Evolutionary conservation across 495 filamentous ascomycete species (phyloP), one percentile per base, ranked within the genome.

Genomic region (Chaetomium cochliodes): DNA sequence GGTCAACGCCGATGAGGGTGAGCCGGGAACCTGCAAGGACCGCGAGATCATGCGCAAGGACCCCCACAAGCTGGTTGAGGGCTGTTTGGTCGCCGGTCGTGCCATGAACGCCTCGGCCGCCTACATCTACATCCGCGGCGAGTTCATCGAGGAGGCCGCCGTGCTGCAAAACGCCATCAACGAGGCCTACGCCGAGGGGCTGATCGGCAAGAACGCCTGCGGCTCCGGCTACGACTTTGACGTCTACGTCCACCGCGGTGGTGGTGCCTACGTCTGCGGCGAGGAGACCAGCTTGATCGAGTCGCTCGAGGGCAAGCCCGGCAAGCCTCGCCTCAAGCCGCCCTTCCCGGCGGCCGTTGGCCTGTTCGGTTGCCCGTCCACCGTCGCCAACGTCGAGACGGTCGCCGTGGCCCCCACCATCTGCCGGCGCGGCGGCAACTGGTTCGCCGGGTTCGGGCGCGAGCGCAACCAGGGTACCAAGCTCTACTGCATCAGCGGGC

Each of bases 21-120:
- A 98, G 78, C 94, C 94, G 11, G 94, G 94, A 74, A 98, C 94
- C 39, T 98, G 94, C 88, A 98, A 98, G 81, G 94, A 98, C 77
- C 90, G 94, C 73, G 96, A 98, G 79, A 98, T 98, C 72, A 98
- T 98, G 93, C 92, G 94, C 76, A 98, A 98, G 79, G 96, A 98
- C 75, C 94, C 94, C 51, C 94, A 98, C 82, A 98, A 98, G 83
- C 88, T 98, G 63, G 83, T 98, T 68, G 94, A 98, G 81, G 94
- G 94, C 70, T 98, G 94, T 79, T 80, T 98, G 64, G 92, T 98
- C 49, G 96, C 96, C 62, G 94, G 94, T 23, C 91, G 93, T 71
- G 91, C 92, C 67, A 97, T 97, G 92, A 96, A 98, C 79, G 93
- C 92, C 76, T 93, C 92, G 33, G 96, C 94, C 68, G 94, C 94